Evolutionary conservation across 2,329 filamentous ascomycete species (phyloP), one percentile per base, ranked within the genome.

Genomic region (Ceratocystis diversiconidia): DNA sequence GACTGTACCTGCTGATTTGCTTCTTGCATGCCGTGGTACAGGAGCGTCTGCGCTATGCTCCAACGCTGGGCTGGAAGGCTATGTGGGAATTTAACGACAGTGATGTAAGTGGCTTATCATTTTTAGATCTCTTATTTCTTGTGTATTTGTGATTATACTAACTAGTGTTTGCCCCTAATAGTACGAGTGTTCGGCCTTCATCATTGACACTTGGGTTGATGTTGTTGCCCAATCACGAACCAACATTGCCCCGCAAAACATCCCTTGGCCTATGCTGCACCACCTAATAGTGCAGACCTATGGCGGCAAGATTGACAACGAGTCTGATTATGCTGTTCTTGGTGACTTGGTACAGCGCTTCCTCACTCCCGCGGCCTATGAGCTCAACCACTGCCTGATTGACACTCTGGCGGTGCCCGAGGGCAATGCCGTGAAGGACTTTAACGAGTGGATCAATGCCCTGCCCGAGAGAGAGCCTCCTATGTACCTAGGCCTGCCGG

Each of bases 71-170:
- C 68, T 99, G 94, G 94, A 96, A 95, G 79, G 90, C 91, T 64
- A 96, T 96, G 81, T 99, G 95, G 94, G 95, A 99, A 76, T 99
- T 99, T 76, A 99, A 99, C 74, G 95, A 99, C 76, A 95, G 92
- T 71, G 94, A 99, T 76, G 90, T 95, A 84, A 88, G 89, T 86
- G 70, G 52, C 7, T n/a, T 17, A 7, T 30, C 19, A 43, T 22
- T 10, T 52, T 19, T 2, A 8, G 48, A 2, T 55, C 5, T 52
- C 28, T 15, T 28, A n/a, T 28, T n/a, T 46, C 41, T 19, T 48
- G 15, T 55, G 32, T 22, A 32, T 57, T 12, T 17, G 3, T 46
- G 68, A 12, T n/a, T 7, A 12, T 43, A 3, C 46, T 61, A 25
- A 59, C 25, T 48, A 19, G 19, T 25, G 43, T 30, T 48, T 36